Conservation (phyloP, 202 grass and related monocot species). For the Cymbopogon flexuosus region DNA sequence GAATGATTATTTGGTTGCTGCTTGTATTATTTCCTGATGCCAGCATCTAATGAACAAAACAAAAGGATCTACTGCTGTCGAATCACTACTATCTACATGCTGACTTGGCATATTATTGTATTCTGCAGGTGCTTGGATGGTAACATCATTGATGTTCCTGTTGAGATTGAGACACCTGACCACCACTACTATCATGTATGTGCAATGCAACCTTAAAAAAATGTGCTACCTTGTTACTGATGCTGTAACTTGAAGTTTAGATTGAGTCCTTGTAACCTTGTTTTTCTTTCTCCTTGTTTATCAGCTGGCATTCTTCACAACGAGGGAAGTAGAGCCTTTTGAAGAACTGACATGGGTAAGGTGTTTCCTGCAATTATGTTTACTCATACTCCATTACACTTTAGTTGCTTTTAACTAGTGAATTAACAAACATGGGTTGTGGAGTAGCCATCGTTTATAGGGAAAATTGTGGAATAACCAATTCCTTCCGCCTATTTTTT, state of each 20-base stretch:
- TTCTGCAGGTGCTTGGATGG: slow-evolving; percentile 62
- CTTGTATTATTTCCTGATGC: neutral
- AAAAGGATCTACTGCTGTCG: neutral
- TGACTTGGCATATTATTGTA: slow-evolving; percentile 21
- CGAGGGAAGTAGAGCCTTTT: slow-evolving; percentile 44
- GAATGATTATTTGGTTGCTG: neutral
- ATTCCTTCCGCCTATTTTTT: neutral
- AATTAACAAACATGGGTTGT: neutral
- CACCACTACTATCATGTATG: slow-evolving; percentile 94
- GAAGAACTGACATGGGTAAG: slow-evolving; percentile 95
- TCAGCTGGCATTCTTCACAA: slow-evolving; percentile 89
- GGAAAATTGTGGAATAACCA: neutral
- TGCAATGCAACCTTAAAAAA: neutral
- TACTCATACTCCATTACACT: neutral
- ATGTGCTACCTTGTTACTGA: neutral
- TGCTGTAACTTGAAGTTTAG: neutral
- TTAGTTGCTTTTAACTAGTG: neutral
- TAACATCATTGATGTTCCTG: slow-evolving; percentile 69
- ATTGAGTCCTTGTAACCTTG: neutral
- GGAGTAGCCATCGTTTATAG: neutral
- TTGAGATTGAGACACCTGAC: slow-evolving; percentile 85
- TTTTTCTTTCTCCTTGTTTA: slow-evolving; percentile 24
- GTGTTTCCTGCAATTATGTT: slow-evolving; percentile 3
- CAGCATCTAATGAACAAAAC: neutral
- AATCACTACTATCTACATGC: neutral